Percentiles rank a stretch among this genome's conserved stretches.
These are phyloP conservation scores for Elymus sibiricus DNA, from an alignment of 176 grass and related monocot species.

Conservation along the genomic window DNA sequence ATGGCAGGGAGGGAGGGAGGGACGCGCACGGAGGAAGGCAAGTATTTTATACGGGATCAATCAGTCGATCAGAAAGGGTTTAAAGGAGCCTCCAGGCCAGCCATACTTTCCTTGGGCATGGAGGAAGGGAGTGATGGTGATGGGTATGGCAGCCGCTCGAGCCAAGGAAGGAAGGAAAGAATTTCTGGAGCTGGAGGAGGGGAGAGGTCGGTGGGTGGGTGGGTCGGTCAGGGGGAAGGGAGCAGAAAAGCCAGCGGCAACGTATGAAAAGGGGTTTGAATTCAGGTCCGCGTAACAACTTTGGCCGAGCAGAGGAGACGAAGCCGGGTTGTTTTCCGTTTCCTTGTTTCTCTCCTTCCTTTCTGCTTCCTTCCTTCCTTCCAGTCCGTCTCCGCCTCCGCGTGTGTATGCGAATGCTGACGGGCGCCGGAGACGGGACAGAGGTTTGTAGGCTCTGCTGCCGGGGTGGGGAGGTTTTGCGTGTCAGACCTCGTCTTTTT, in stretches of 20 bases:
- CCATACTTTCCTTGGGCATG: conserved; percentile 58
- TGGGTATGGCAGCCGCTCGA: not conserved
- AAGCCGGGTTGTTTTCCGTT: not conserved
- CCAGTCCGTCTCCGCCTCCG: not conserved
- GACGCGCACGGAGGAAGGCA: not conserved
- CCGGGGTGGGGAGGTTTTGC: not conserved
- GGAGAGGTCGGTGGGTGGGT: not conserved
- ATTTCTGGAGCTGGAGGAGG: not conserved
- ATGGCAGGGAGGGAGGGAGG: not conserved
- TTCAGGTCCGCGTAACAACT: conserved; percentile 32
- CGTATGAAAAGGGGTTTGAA: conserved; percentile 34
- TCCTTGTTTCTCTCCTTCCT: conserved; percentile 8
- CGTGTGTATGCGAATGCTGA: not conserved
- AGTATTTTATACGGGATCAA: conserved; percentile 22
- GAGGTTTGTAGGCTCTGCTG: not conserved
- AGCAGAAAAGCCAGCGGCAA: not conserved
- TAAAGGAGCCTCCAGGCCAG: conserved; percentile 28
- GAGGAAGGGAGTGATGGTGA: conserved; percentile 35
- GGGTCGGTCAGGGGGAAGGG: not conserved
- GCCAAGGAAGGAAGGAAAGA: conserved; percentile 67
- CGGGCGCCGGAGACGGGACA: not conserved
- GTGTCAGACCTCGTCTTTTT: not conserved
- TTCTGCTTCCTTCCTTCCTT: not conserved
- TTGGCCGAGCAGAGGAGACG: not conserved
- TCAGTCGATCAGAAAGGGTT: not conserved